Conservation (phyloP, 1,139 yeast genomes). For the Pneumocystis oryctolagi region DNA sequence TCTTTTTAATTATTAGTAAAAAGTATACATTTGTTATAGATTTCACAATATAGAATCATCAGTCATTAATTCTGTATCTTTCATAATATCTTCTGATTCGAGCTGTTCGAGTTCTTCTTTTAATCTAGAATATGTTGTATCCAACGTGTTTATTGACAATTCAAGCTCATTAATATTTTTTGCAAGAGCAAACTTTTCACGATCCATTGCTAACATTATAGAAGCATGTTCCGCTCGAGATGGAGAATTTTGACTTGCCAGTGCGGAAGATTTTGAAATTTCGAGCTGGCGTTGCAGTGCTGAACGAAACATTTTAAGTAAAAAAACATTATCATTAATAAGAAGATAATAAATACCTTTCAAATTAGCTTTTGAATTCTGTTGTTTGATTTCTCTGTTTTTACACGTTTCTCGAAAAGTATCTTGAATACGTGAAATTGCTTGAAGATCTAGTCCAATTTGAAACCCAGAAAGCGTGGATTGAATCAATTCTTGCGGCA, state of each 20-base stretch:
- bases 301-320: too few relatives aligned
- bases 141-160: slow-evolving; percentile 35
- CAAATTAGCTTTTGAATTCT: slow-evolving; percentile 11
- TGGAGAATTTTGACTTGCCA: slow-evolving; percentile 21
- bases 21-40: slow-evolving; percentile 17
- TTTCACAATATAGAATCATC: slow-evolving; percentile 23
- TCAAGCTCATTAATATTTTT: slow-evolving; percentile 45
- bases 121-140: slow-evolving; percentile 32
- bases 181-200: slow-evolving; percentile 39
- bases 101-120: slow-evolving; percentile 29
- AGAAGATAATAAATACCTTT: slow-evolving; percentile 11
- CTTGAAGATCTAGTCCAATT: slow-evolving; percentile 15
- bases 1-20: slow-evolving; percentile 1
- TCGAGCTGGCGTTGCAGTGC: slow-evolving; percentile 22
- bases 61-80: slow-evolving; percentile 10
- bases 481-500: slow-evolving; percentile 8
- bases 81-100: slow-evolving; percentile 22
- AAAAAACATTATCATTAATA: too few relatives aligned
- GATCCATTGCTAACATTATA: slow-evolving; percentile 29
- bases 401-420: slow-evolving; percentile 12
- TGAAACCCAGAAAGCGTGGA: slow-evolving; percentile 15
- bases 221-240: slow-evolving; percentile 20
- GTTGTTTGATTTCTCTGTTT: slow-evolving; percentile 14
- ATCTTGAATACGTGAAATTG: slow-evolving; percentile 15
- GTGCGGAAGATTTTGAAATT: slow-evolving; percentile 20